A percentile compares a stretch with the other conserved stretches of the same genome.
Conservation (phyloP, 1,284 basidiomycete species). For the Cryptococcus sp. region DNA sequence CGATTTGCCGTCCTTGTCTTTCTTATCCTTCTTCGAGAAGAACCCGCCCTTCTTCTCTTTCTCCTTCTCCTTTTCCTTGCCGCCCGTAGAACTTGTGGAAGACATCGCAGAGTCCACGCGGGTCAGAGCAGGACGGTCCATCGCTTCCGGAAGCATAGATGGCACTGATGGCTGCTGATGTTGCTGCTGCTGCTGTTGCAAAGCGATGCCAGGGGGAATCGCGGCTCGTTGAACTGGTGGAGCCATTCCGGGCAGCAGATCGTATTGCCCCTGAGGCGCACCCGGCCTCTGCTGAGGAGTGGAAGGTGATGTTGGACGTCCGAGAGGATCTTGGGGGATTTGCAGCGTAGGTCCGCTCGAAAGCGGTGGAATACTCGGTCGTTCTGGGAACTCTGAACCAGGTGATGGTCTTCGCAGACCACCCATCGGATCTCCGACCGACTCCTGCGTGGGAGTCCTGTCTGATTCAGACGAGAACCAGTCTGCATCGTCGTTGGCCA, state of each 20-base stretch:
- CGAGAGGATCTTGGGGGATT: slow-evolving; percentile 14
- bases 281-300: slow-evolving; percentile 16
- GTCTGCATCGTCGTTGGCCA: slow-evolving; percentile 10
- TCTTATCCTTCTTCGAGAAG: slow-evolving; percentile 65
- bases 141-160: slow-evolving; percentile 21
- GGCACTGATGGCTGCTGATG: slow-evolving; percentile 6
- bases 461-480: slow-evolving; percentile 41
- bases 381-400: slow-evolving; percentile 18
- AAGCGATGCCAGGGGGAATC: slow-evolving; percentile 27
- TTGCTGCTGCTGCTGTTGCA: slow-evolving; percentile 19
- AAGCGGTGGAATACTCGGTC: slow-evolving; percentile 14
- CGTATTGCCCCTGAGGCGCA: slow-evolving; percentile 8
- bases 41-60: slow-evolving; percentile 63
- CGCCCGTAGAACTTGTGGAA: slow-evolving; percentile 38
- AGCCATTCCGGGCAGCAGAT: slow-evolving; percentile 40
- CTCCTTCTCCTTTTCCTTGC: slow-evolving; percentile 60
- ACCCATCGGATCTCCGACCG: slow-evolving; percentile 26
- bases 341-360: slow-evolving; percentile 19
- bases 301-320: slow-evolving; percentile 14
- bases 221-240: slow-evolving; percentile 32
- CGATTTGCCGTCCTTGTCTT: slow-evolving; percentile 67
- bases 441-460: slow-evolving; percentile 49
- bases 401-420: slow-evolving; percentile 26
- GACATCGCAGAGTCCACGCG: slow-evolving; percentile 34
- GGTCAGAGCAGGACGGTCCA: slow-evolving; percentile 33